Evolutionary conservation across 805 yeast species (phyloP).

Genomic region (Isabelozyma rhagii): DNA sequence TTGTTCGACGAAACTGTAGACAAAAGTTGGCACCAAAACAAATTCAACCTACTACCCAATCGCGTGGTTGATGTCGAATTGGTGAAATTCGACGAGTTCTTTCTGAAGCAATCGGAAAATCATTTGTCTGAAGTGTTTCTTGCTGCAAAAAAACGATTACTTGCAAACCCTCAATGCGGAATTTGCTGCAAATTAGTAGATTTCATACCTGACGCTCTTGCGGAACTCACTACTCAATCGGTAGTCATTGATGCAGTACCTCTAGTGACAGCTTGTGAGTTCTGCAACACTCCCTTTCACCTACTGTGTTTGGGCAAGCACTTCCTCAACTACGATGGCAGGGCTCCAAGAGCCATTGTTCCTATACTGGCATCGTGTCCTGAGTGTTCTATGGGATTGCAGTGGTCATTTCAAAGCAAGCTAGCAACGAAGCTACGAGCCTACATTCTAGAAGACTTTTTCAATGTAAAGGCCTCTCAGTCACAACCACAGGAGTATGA

Average conservation of each 20-base stretch:
- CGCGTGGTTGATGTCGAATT: constrained; percentile 12
- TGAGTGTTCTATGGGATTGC: constrained; percentile 10
- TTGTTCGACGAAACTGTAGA: constrained; percentile 36
- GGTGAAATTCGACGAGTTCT: constrained; percentile 5
- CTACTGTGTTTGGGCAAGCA: constrained; percentile 34
- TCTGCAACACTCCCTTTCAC: constrained; percentile 35
- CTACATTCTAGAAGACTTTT: constrained; percentile 11
- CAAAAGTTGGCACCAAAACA: constrained; percentile 33
- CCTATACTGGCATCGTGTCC: constrained; percentile 14
- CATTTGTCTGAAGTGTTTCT: constrained; percentile 4
- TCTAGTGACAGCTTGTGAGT: constrained; percentile 30
- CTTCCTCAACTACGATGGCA: background rate
- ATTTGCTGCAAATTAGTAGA: constrained; percentile 30
- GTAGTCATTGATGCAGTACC: constrained; percentile 19
- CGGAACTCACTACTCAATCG: constrained; percentile 1
- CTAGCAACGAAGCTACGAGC: constrained; percentile 17
- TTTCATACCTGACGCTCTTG: constrained; percentile 23
- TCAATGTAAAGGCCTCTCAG: background rate
- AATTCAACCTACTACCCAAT: constrained; percentile 17
- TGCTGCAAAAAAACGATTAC: constrained; percentile 3
- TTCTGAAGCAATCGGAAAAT: background rate
- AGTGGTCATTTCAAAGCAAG: constrained; percentile 17
- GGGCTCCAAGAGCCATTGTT: constrained; percentile 1
- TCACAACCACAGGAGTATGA: background rate
- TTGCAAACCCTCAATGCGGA: constrained; percentile 22